These are phyloP conservation scores for Tothia fuscella DNA, from an alignment of 2,329 filamentous ascomycete species.

Conservation along the genomic window DNA sequence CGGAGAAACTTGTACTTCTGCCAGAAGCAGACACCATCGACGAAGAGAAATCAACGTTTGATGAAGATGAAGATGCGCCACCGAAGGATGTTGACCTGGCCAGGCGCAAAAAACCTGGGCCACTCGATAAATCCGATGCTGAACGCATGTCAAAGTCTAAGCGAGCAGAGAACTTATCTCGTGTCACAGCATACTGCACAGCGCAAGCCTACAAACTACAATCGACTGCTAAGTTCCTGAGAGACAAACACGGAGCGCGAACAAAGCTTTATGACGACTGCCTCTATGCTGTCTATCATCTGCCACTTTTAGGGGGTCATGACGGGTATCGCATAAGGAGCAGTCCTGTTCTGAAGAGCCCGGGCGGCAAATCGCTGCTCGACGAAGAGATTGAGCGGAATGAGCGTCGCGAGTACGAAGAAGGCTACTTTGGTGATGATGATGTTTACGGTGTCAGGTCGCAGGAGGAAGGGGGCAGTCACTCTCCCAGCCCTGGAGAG, in stretches of 20 bases:
- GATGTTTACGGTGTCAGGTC: conserved; percentile 38
- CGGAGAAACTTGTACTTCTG: conserved; percentile 89
- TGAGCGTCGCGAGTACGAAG: conserved; percentile 77
- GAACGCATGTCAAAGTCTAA: conserved; percentile 83
- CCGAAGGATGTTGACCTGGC: conserved; percentile 57
- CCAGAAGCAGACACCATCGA: conserved; percentile 56
- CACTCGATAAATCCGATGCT: conserved; percentile 75
- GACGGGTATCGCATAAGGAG: conserved; percentile 84
- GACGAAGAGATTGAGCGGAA: conserved; percentile 95
- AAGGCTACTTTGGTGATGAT: conserved; percentile 78
- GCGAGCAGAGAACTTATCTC: conserved; percentile 66
- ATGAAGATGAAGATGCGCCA: conserved; percentile 50
- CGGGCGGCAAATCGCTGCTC: conserved; percentile 81
- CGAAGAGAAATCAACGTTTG: conserved; percentile 41
- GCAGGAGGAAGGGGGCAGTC: conserved; percentile 14
- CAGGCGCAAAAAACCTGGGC: conserved; percentile 49
- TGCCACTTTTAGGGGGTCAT: conserved; percentile 72
- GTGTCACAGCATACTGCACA: conserved; percentile 92
- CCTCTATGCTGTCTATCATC: conserved; percentile 86
- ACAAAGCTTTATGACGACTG: conserved; percentile 98
- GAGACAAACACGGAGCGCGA: conserved; percentile 75
- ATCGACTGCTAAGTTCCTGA: conserved; percentile 76
- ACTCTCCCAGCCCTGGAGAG: not conserved
- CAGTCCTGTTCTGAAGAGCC: conserved; percentile 82
- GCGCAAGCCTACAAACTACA: conserved; percentile 88